Percentiles rank a stretch among this genome's conserved stretches.
Conservation (phyloP, 495 filamentous ascomycete species). For the Penicillium robsamsonii region DNA sequence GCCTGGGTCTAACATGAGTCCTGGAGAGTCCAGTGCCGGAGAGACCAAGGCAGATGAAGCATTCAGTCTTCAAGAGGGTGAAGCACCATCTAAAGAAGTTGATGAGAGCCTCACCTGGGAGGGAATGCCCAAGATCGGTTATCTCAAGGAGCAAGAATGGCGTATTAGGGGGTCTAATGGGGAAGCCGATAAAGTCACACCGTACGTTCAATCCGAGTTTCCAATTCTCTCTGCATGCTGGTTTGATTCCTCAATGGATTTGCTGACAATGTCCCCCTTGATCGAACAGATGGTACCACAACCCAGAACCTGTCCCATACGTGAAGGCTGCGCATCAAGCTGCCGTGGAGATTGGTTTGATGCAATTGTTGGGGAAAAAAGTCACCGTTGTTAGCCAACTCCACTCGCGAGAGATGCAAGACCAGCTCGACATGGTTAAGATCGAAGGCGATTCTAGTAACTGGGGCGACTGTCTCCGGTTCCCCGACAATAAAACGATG, state of each 20-base stretch:
- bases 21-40: background rate
- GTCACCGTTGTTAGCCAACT: constrained; percentile 6
- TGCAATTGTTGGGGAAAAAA: constrained; percentile 35
- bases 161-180: constrained; percentile 2
- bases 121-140: constrained; percentile 6
- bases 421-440: constrained; percentile 16
- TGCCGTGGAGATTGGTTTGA: constrained; percentile 48
- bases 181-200: constrained; percentile 16
- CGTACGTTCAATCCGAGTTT: constrained; percentile 19
- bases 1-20: background rate
- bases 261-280: constrained; percentile 10
- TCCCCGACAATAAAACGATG: constrained; percentile 29
- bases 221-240: background rate
- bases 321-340: constrained; percentile 37
- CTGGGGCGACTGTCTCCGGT: constrained; percentile 34
- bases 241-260: background rate
- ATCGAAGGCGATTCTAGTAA: constrained; percentile 18
- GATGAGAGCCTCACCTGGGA: constrained; percentile 6
- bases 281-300: constrained; percentile 19
- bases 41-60: background rate
- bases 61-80: constrained; percentile 1
- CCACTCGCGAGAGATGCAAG: constrained; percentile 30
- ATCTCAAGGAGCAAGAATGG: constrained; percentile 18
- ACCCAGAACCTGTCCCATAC: constrained; percentile 5
- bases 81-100: background rate